A percentile compares a stretch with the other conserved stretches of the same genome.
These are phyloP conservation scores for Hevea brasiliensis DNA, from an alignment of 345 rosid species.

Conservation along the genomic window DNA sequence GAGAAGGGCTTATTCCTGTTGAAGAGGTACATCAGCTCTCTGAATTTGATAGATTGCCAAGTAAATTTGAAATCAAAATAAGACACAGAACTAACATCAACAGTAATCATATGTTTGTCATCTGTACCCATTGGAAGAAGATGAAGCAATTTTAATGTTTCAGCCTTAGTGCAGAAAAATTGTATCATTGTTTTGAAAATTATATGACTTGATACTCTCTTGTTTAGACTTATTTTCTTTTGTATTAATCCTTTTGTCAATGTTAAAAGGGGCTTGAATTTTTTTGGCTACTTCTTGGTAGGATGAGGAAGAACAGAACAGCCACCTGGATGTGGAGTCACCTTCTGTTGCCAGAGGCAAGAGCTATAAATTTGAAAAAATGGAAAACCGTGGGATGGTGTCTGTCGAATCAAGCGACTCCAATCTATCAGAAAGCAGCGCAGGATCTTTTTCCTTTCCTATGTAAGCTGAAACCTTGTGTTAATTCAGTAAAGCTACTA, in stretches of 20 bases:
- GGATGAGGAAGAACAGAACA: constrained; percentile 31
- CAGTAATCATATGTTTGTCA: too few relatives aligned
- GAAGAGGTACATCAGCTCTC: constrained; percentile 27
- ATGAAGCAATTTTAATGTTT: too few relatives aligned
- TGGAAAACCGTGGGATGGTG: constrained; percentile 10
- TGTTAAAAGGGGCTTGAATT: too few relatives aligned
- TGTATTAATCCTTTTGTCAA: too few relatives aligned
- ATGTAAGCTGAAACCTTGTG: constrained; percentile 40
- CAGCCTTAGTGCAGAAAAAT: too few relatives aligned
- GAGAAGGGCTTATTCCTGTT: constrained; percentile 11
- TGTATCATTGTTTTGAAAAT: too few relatives aligned
- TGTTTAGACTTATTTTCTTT: too few relatives aligned
- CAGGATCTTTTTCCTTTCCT: constrained; percentile 74
- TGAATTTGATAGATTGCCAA: too few relatives aligned
- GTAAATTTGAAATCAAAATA: background rate
- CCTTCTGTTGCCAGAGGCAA: constrained; percentile 5
- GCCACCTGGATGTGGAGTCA: constrained; percentile 17
- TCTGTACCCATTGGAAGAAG: too few relatives aligned
- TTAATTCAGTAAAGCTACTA: too few relatives aligned
- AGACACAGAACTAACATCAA: too few relatives aligned
- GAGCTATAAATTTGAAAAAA: constrained; percentile 20
- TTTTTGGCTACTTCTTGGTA: background rate
- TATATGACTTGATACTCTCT: too few relatives aligned
- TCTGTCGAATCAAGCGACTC: constrained; percentile 52
- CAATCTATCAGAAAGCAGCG: constrained; percentile 50